Base-by-base conservation (phyloP, 495 filamentous ascomycete species). In the Lasiosphaeria hispida region DNA sequence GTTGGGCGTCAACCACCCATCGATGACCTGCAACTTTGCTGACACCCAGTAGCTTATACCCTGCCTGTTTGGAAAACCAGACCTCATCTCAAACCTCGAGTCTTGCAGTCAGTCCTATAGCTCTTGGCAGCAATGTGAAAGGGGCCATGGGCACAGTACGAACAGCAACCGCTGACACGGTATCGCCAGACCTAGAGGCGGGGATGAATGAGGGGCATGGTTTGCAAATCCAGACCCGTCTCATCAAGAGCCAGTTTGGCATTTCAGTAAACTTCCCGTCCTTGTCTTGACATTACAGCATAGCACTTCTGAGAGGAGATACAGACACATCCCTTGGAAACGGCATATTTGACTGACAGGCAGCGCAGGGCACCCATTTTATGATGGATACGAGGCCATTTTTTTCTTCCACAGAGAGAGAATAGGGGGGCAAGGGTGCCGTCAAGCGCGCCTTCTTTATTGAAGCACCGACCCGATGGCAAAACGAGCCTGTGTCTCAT, bases 401-500 rank as follows among this genome's bases (percentile, higher is more conserved):
- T 13, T 44, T 13, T 8, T 17, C 45, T n/a, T n/a, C 17, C 18
- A 10, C 36, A 33, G 18, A 19, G 23, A 49, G 10, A 49, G n/a
- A 17, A 49, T 49, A 36, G 47, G 47, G 47, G 47, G 23, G 11
- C 19, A 36, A 8, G 11, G 10, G 47, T 5, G n/a, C 11, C 43
- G 13, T 47, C 13, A 47, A 19, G 43, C 13, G 43, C 43, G 17
- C 11, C n/a, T 33, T 30, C 23, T 30, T 30, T 30, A 5, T 30
- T 34, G 13, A 48, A 48, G 45, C 45, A 48, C 48, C 48, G 38
- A 51, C 33, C n/a, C 9, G n/a, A 51, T 51, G 49, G 49, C 49
- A 52, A 52, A 52, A 52, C 49, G 15, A 23, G 49, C 49, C 49
- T 52, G 47, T 23, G 49, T 52, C 49, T 52, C 49, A 52, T 52